These are phyloP conservation scores for Leishmania gerbilli DNA, from an alignment of 208 protist genomes.

Conservation along the genomic window DNA sequence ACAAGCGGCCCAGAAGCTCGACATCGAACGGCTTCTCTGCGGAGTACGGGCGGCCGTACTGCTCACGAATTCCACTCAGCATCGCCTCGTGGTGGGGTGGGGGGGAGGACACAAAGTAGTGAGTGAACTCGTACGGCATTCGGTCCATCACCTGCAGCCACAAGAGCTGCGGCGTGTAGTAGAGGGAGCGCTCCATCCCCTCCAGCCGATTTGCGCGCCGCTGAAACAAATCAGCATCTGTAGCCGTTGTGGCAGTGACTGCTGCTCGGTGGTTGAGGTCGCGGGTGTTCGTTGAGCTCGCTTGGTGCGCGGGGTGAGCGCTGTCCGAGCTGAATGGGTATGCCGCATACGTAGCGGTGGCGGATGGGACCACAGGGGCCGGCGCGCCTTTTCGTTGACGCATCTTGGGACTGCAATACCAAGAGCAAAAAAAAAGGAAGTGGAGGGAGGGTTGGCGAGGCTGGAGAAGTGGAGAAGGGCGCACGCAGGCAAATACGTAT, in stretches of 20 bases:
- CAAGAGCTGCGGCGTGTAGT: constrained; percentile 26
- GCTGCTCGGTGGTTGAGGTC: not conserved
- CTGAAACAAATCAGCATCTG: not conserved
- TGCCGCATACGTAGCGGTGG: not conserved
- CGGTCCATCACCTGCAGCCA: constrained; percentile 38
- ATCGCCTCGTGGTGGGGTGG: constrained; percentile 24
- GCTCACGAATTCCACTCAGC: constrained; percentile 29
- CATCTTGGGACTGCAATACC: not conserved
- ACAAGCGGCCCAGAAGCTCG: constrained; percentile 48
- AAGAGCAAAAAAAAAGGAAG: not conserved
- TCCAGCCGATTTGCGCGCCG: constrained; percentile 22
- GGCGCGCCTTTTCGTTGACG: constrained; percentile 6
- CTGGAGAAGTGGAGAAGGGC: not conserved
- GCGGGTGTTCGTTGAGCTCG: not conserved
- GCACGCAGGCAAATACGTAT: not conserved
- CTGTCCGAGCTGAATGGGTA: not conserved
- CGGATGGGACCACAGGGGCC: not conserved
- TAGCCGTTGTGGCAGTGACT: not conserved
- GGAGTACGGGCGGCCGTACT: constrained; percentile 34
- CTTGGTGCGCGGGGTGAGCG: not conserved
- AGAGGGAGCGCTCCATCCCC: constrained; percentile 21
- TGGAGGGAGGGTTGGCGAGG: not conserved
- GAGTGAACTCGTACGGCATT: constrained; percentile 27
- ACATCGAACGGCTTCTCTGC: constrained; percentile 27
- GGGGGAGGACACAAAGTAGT: constrained; percentile 27